Conservation (phyloP, 2,329 filamentous ascomycete genomes). For the Albifimbria verrucaria region DNA sequence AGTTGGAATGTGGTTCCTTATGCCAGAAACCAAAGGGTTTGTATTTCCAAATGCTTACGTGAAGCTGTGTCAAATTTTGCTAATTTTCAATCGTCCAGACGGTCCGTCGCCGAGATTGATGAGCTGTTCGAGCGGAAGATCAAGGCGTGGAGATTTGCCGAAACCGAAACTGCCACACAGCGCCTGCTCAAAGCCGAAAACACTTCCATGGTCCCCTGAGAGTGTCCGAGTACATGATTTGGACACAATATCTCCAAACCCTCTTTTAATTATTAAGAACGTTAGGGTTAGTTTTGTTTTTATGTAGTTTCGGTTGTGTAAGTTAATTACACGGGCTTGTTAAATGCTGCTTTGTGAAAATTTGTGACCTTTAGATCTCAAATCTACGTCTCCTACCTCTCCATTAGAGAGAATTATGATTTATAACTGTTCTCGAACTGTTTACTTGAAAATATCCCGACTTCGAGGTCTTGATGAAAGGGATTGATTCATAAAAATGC, state of each 20-base stretch:
- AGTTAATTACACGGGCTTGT: background rate
- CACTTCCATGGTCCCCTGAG: background rate
- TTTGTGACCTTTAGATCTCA: background rate
- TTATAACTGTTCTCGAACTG: too few relatives aligned
- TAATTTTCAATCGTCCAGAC: conserved; percentile 5
- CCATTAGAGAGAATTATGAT: too few relatives aligned
- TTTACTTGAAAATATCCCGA: too few relatives aligned
- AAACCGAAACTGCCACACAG: conserved; percentile 11
- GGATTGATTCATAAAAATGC: too few relatives aligned
- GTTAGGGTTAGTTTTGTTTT: background rate
- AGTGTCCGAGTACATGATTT: too few relatives aligned
- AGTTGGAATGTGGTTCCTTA: conserved; percentile 8
- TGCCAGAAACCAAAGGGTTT: conserved; percentile 13
- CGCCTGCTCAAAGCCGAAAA: conserved; percentile 2
- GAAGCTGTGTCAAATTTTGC: background rate
- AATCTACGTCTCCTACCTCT: background rate
- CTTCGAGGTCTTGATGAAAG: too few relatives aligned
- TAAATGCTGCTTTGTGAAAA: background rate
- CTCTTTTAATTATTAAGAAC: background rate
- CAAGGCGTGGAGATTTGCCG: conserved; percentile 20
- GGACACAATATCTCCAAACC: background rate
- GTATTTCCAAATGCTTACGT: background rate
- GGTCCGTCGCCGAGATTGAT: conserved; percentile 21
- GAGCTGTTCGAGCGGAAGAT: conserved; percentile 24
- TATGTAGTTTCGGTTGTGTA: background rate